Evolutionary conservation across 768 basidiomycete species (phyloP), one percentile per base, ranked within the genome.

Genomic region (Mycena galericulata): DNA sequence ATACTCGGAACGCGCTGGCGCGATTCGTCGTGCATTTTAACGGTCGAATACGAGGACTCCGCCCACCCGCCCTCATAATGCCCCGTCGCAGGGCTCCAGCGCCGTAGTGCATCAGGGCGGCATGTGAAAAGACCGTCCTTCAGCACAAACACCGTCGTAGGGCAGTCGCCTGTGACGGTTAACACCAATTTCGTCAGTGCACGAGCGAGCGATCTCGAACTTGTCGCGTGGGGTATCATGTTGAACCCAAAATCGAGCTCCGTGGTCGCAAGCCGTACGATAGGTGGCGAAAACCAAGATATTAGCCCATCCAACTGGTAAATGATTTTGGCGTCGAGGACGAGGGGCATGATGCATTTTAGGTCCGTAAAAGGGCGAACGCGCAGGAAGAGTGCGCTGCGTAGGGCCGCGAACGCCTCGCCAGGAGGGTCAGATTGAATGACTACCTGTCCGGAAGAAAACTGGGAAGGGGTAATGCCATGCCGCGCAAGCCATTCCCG

Each of bases 91-190:
- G 68, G 68, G 18, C 49, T 64, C 68, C 68, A 69, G 27, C 56
- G 61, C 2, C 62, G 61, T 26, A 69, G 40, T 8, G 59, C 58
- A 10, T 49, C 66, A 12, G 64, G 64, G 3, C 64, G 64, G 15
- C 64, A 66, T 11, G 64, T 66, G n/a, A 66, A 66, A n/a, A 66
- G 56, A 3, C 64, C 64, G 14, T 59, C 56, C 29, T 65, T n/a
- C 14, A 66, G 46, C 11, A 66, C 41, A 18, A 58, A 49, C 5
- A 66, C 64, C 47, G 64, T 59, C 4, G 49, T 36, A 22, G 49
- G 49, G 15, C 29, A 59, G 50, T 58, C 64, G 4, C n/a, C 14
- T 12, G 57, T 7, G 27, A 66, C 20, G 7, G 38, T 45, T 27
- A 7, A 58, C 6, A 59, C 26, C 11, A 66, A 20, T 30, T 43